A percentile compares a stretch with the other conserved stretches of the same genome.
Conservation (phyloP, 176 grass and related monocot species). For the Lolium perenne region DNA sequence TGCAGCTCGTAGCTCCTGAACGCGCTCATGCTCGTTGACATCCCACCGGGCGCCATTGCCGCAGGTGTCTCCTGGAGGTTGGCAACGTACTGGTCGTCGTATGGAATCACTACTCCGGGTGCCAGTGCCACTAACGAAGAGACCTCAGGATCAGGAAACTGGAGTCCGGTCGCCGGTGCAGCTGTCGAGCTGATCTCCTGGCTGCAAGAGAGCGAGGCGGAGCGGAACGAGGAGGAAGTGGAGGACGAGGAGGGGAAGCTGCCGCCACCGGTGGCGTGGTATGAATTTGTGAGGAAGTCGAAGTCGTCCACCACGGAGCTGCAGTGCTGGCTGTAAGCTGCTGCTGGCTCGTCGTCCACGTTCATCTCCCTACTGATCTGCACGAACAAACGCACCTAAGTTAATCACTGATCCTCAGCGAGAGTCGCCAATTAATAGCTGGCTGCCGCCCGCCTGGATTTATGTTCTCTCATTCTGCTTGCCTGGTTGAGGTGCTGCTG, state of each 20-base stretch:
- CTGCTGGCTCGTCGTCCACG: constrained; percentile 38
- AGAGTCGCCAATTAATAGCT: no score
- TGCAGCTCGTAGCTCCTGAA: constrained; percentile 63
- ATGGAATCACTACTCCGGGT: not conserved
- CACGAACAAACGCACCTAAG: not conserved
- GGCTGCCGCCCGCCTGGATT: no score
- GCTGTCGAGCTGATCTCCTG: constrained; percentile 26
- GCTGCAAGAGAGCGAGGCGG: constrained; percentile 52
- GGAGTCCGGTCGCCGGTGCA: constrained; percentile 7
- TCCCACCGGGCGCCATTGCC: no score
- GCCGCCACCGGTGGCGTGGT: not conserved
- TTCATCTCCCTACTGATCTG: constrained; percentile 60
- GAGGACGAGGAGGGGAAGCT: constrained; percentile 1
- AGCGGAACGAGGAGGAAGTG: constrained; percentile 42
- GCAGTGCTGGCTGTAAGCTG: not conserved
- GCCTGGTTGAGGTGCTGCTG: constrained; percentile 49
- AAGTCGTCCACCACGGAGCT: not conserved
- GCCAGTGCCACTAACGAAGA: constrained; percentile 5
- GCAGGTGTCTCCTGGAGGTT: not conserved
- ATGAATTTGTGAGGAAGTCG: not conserved
- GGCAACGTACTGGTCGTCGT: not conserved
- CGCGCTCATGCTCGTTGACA: not conserved
- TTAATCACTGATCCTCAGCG: no score
- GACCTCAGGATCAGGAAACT: constrained; percentile 40
- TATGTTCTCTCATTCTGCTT: constrained; percentile 7